Percentiles rank a stretch among this genome's conserved stretches.
These are phyloP conservation scores for Colletotrichum noveboracense DNA, from an alignment of 2,329 filamentous ascomycete genomes.

Conservation along the genomic window DNA sequence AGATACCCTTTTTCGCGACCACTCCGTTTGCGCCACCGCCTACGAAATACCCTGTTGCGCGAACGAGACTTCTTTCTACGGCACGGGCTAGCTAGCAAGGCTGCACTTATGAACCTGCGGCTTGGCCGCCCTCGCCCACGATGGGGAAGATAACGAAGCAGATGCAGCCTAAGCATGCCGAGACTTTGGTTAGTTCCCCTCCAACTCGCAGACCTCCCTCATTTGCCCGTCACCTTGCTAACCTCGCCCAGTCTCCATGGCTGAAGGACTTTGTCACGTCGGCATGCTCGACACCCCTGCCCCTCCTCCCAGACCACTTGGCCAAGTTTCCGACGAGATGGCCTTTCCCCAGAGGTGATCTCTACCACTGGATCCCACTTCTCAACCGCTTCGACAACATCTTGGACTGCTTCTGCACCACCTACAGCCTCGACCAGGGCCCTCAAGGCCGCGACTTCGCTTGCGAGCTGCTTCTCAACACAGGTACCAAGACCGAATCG, in stretches of 20 bases:
- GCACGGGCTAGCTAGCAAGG: constrained; percentile 20
- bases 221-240: neutral
- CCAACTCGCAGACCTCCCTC: neutral
- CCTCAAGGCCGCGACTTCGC: constrained; percentile 82
- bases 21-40: constrained; percentile 9
- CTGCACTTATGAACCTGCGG: constrained; percentile 49
- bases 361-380: constrained; percentile 97
- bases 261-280: constrained; percentile 80
- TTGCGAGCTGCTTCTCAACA: constrained; percentile 67
- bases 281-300: constrained; percentile 72
- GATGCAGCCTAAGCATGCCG: constrained; percentile 70
- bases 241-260: constrained; percentile 76
- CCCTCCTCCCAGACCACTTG: constrained; percentile 78
- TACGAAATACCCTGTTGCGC: constrained; percentile 4
- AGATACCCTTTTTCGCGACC: neutral
- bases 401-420: constrained; percentile 79
- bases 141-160: constrained; percentile 75
- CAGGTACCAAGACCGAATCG: constrained; percentile 56
- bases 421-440: constrained; percentile 80
- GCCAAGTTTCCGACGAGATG: constrained; percentile 84
- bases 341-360: constrained; percentile 93
- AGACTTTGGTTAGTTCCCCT: constrained; percentile 62
- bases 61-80: neutral
- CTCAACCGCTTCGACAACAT: constrained; percentile 93
- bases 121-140: constrained; percentile 61